Evolutionary conservation across 2,329 filamentous ascomycete genomes (phyloP), one percentile per base, ranked within the genome.

Genomic region (Fusarium falciforme): DNA sequence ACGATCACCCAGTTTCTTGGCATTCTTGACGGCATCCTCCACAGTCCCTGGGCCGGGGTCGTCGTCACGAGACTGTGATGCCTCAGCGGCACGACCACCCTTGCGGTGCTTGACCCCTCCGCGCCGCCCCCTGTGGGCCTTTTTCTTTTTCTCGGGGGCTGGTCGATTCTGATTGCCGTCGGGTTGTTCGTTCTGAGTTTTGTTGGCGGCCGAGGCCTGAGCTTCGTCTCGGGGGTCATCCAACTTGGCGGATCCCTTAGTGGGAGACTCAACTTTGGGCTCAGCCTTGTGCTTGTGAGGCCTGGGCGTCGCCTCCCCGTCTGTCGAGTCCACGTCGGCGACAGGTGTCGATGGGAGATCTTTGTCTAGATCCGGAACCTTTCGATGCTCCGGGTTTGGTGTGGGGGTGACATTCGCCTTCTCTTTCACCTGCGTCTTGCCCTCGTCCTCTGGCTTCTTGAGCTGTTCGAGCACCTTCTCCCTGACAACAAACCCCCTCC

Each of bases 101-200:
- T 89, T 91, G 71, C 90, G 89, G 68, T 93, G 91, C 79, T 92
- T 92, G 20, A 89, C 88, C 3, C 93, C 93, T 25, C 93, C 93
- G 57, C 93, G 89, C n/a, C 90, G 88, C 5, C 93, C 93, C 64
- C 93, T 87, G 64, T 93, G 92, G 0, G 89, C 87, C 80, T 92
- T 93, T 79, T 90, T 92, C 81, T 92, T 92, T 77, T 91, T 92
- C 17, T 88, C 87, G 62, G 61, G 77, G 62, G 60, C 66, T 17
- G 64, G 59, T 1, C 64, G 62, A 40, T 65, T 66, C 42, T 74
- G 75, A 12, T 35, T 72, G 35, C 38, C 64, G 14, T 44, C 61
- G 27, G 17, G 27, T 20, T 35, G 58, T 35, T 29, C 36, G 35
- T 44, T 54, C 17, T 63, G 63, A 33, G n/a, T 64, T 44, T 33